Conservation (phyloP, 495 filamentous ascomycete species). For the Mytilinidion resinicola region DNA sequence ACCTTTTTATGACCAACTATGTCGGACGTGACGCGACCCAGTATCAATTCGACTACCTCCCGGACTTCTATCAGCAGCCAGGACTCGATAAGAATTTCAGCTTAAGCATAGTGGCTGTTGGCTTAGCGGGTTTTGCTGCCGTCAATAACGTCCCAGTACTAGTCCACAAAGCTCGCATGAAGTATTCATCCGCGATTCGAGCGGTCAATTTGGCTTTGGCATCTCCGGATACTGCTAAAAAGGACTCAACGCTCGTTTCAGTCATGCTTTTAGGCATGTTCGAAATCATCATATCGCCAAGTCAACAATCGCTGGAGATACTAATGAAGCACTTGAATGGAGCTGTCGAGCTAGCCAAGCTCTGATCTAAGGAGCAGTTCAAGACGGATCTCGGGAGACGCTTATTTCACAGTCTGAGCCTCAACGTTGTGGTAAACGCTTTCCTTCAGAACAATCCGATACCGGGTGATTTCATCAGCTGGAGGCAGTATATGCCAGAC, state of each 20-base stretch:
- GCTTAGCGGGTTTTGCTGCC: slow-evolving; percentile 11
- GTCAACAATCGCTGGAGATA: slow-evolving; percentile 1
- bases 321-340: slow-evolving; percentile 19
- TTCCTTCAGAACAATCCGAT: slow-evolving; percentile 8
- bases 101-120: slow-evolving; percentile 14
- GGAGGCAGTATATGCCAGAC: neutral
- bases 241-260: slow-evolving; percentile 15
- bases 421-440: slow-evolving; percentile 9
- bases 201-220: slow-evolving; percentile 7
- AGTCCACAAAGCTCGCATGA: neutral
- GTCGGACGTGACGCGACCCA: neutral
- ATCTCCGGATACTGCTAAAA: neutral
- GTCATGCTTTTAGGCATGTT: slow-evolving; percentile 16
- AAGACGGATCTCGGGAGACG: neutral
- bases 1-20: slow-evolving; percentile 18
- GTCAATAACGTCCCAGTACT: neutral
- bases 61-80: slow-evolving; percentile 3
- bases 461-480: neutral
- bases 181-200: slow-evolving; percentile 14
- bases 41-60: slow-evolving; percentile 18
- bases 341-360: slow-evolving; percentile 9
- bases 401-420: neutral
- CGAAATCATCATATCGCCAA: slow-evolving; percentile 10
- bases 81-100: neutral
- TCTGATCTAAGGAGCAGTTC: neutral